These are phyloP conservation scores for Rubus idaeus DNA, from an alignment of 306 rosid species.

Conservation along the genomic window DNA sequence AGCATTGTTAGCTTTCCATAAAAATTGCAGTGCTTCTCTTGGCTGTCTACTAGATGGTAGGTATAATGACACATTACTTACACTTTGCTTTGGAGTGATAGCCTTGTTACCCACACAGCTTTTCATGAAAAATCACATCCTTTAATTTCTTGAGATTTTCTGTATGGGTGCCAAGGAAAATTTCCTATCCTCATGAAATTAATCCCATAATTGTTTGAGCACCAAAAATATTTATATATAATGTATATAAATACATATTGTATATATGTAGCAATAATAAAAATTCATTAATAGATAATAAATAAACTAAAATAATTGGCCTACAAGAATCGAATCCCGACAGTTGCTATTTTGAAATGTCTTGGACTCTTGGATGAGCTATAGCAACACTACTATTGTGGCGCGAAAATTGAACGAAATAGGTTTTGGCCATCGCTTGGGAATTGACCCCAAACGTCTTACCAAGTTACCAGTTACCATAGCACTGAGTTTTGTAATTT, in stretches of 20 bases:
- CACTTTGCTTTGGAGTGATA: constrained; percentile 22
- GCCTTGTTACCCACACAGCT: not conserved
- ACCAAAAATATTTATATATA: not conserved
- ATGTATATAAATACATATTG: too few relatives aligned
- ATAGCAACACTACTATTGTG: not conserved
- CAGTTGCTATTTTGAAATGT: not conserved
- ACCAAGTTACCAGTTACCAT: too few relatives aligned
- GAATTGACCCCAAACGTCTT: not conserved
- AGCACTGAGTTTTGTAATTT: too few relatives aligned
- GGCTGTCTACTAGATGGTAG: constrained; percentile 23
- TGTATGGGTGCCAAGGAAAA: not conserved
- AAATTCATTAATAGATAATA: not conserved
- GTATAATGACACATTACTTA: constrained; percentile 7
- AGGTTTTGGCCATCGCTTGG: not conserved
- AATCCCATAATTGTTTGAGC: not conserved
- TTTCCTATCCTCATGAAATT: not conserved
- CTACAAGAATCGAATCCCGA: not conserved
- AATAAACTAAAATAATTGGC: not conserved
- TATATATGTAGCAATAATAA: not conserved
- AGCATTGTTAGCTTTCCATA: not conserved
- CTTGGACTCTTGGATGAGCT: not conserved
- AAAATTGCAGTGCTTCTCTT: constrained; percentile 19
- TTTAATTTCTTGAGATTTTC: not conserved
- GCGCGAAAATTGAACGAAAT: not conserved
- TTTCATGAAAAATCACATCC: not conserved